phyloP scores from a whole-genome alignment of 352 stramenopile species.

The Pythium coloratum region DNA sequence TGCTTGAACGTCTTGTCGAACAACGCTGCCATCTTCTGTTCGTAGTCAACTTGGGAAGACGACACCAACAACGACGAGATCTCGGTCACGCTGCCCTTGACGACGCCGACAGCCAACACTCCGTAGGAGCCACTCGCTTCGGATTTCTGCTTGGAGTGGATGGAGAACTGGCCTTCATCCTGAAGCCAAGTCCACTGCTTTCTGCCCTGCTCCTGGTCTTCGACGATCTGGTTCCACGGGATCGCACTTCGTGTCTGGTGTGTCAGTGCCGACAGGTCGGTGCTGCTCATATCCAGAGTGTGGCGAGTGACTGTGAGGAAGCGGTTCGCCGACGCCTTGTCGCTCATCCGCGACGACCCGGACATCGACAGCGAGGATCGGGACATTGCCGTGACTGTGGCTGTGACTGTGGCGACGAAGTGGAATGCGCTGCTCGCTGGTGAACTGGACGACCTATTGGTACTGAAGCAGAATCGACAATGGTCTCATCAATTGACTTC shows the following conservation, averaged over 20 bases:
- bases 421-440: no score
- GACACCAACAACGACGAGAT: conserved; percentile 1
- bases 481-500: no score
- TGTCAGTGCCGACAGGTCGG: not conserved
- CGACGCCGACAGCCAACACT: not conserved
- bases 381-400: not conserved
- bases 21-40: not conserved
- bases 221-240: conserved; percentile 4
- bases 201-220: not conserved
- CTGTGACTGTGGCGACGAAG: no score
- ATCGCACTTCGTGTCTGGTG: not conserved
- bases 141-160: conserved; percentile 1
- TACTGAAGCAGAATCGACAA: no score
- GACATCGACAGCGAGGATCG: not conserved
- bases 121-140: not conserved
- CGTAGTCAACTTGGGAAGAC: not conserved
- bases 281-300: not conserved
- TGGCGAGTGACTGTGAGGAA: conserved; percentile 1
- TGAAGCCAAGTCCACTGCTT: not conserved
- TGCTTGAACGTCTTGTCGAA: not conserved
- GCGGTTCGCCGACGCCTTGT: not conserved
- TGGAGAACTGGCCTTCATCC: not conserved
- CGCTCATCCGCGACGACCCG: not conserved
- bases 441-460: no score
- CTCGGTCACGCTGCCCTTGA: not conserved